Conservation (phyloP, 495 filamentous ascomycete species). For the Xanthoparmelia taractica region DNA sequence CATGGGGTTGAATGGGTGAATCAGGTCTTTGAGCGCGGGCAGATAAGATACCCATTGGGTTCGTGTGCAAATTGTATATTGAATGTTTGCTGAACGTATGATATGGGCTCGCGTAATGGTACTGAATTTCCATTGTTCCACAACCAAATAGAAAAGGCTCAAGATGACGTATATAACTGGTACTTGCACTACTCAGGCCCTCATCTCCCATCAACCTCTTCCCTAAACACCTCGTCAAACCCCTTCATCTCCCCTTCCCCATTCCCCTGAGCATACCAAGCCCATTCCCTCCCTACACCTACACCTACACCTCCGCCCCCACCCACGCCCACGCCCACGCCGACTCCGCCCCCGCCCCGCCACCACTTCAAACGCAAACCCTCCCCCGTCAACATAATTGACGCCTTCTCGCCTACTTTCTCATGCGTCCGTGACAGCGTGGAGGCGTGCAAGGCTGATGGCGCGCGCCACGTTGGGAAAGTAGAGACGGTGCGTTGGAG, state of each 20-base stretch:
- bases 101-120: too few relatives aligned
- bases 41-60: neutral
- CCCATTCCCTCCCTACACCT: neutral
- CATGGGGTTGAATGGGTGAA: neutral
- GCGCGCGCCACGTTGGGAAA: neutral
- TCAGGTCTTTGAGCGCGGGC: neutral
- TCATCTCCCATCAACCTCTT: neutral
- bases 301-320: neutral
- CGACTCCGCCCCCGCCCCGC: neutral
- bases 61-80: too few relatives aligned
- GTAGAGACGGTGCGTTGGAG: conserved; percentile 1
- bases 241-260: neutral
- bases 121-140: too few relatives aligned
- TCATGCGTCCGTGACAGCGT: neutral
- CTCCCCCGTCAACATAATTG: neutral
- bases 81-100: too few relatives aligned
- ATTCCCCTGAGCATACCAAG: neutral
- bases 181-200: neutral
- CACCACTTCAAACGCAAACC: neutral
- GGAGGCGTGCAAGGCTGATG: neutral
- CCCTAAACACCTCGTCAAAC: neutral
- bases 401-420: neutral
- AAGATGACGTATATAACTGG: too few relatives aligned
- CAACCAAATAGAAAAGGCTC: too few relatives aligned
- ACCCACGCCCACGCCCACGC: neutral